phyloP scores from a whole-genome alignment of 2,329 filamentous ascomycete species.

The Cordyceps tenuipes region DNA sequence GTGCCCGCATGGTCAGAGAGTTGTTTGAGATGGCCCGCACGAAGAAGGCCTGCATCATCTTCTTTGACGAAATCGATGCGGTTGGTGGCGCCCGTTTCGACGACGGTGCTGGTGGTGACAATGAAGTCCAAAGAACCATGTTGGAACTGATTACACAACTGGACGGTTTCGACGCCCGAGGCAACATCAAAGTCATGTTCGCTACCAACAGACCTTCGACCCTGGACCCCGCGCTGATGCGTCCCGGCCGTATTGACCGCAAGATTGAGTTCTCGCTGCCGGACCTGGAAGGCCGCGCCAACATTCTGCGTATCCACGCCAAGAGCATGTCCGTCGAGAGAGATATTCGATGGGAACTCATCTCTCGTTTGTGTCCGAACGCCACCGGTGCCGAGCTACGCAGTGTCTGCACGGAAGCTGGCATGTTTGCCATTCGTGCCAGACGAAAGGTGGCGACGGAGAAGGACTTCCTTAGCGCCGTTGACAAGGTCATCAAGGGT shows the following conservation, averaged over 20 bases:
- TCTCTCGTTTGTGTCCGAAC: slow-evolving; percentile 93
- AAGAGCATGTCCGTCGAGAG: slow-evolving; percentile 99
- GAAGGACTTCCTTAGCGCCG: slow-evolving; percentile 96
- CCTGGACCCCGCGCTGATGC: slow-evolving; percentile 92
- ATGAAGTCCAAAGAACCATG: slow-evolving; percentile 97
- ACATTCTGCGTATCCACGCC: slow-evolving; percentile 95
- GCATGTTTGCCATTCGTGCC: slow-evolving; percentile 95
- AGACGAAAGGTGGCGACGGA: slow-evolving; percentile 95
- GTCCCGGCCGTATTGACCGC: slow-evolving; percentile 91
- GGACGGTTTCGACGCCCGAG: slow-evolving; percentile 90
- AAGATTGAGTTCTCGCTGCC: slow-evolving; percentile 99
- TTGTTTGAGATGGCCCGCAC: slow-evolving; percentile 99
- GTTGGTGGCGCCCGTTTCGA: slow-evolving; percentile 95
- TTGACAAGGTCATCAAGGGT: slow-evolving; percentile 99
- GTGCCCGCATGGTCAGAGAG: slow-evolving; percentile 96
- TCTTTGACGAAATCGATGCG: slow-evolving; percentile 91
- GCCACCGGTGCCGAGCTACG: slow-evolving; percentile 92
- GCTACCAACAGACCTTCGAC: slow-evolving; percentile 95
- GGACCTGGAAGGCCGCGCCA: slow-evolving; percentile 92
- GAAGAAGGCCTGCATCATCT: slow-evolving; percentile 99
- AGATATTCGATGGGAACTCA: slow-evolving; percentile 97
- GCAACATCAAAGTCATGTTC: slow-evolving; percentile 99
- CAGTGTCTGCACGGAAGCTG: slow-evolving; percentile 94
- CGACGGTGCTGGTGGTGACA: slow-evolving; percentile 92
- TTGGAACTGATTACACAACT: slow-evolving; percentile 94